A percentile compares a stretch with the other conserved stretches of the same genome.
Evolutionary conservation across 441 rosid genomes (phyloP).

Genomic region (Gossypium laxum): DNA sequence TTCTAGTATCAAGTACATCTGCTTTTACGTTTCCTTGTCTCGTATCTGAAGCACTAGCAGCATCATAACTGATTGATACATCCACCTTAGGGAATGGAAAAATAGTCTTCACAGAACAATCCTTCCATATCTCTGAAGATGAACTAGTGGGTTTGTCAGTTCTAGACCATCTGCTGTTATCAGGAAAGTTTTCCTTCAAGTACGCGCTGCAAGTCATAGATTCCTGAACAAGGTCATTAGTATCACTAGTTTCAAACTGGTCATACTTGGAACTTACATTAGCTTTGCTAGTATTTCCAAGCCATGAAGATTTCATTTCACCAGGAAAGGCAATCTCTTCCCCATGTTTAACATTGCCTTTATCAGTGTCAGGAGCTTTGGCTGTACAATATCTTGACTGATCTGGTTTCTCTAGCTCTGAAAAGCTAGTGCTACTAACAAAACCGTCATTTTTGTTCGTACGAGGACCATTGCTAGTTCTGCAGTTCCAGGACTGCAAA

Average conservation of each 20-base stretch:
- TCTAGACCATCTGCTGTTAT: conserved; percentile 50
- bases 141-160: conserved; percentile 34
- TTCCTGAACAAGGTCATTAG: conserved; percentile 37
- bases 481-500: conserved; percentile 53
- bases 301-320: conserved; percentile 44
- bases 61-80: conserved; percentile 33
- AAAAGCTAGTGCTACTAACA: conserved; percentile 22
- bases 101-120: conserved; percentile 63
- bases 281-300: conserved; percentile 45
- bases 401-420: conserved; percentile 24
- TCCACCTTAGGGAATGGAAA: conserved; percentile 51
- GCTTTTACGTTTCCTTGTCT: conserved; percentile 59
- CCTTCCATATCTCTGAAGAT: conserved; percentile 57
- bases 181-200: conserved; percentile 29
- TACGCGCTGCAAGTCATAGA: conserved; percentile 24
- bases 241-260: conserved; percentile 30
- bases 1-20: conserved; percentile 39
- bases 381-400: conserved; percentile 23
- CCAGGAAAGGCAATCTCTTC: conserved; percentile 47
- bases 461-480: conserved; percentile 39
- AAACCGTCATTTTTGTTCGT: conserved; percentile 32
- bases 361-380: conserved; percentile 25
- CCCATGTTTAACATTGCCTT: conserved; percentile 37
- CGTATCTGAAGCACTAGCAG: conserved; percentile 30
- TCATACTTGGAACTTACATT: conserved; percentile 34